phyloP scores from a whole-genome alignment of 139 green algal species.

The Tetradesmus obliquus region DNA sequence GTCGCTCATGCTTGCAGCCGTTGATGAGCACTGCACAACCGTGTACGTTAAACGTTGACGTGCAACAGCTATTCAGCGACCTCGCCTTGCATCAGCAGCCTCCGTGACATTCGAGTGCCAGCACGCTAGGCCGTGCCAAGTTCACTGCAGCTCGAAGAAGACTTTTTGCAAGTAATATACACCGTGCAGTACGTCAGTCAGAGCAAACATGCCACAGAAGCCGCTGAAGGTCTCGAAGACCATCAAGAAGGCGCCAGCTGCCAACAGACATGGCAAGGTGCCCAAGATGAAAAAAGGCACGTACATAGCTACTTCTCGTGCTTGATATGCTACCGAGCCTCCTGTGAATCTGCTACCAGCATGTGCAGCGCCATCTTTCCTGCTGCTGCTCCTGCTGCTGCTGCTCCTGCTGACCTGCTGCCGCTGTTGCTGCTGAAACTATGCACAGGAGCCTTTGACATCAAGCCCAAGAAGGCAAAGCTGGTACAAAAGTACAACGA shows the following conservation, averaged over 20 bases:
- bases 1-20: not conserved
- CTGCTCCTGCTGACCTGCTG: not conserved
- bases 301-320: not conserved
- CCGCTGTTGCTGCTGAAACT: not conserved
- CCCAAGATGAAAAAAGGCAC: constrained; percentile 34
- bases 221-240: constrained; percentile 42
- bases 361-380: not conserved
- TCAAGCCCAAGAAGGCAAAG: constrained; percentile 35
- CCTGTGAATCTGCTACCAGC: not conserved
- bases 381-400: not conserved
- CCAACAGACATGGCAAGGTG: constrained; percentile 48
- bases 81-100: not conserved
- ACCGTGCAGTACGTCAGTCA: not conserved
- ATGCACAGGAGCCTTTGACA: constrained; percentile 39
- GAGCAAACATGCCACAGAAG: constrained; percentile 46
- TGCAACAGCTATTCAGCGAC: not conserved
- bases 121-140: not conserved
- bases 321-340: too few species aligned
- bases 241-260: constrained; percentile 39
- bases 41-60: too few species aligned
- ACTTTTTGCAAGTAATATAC: too few species aligned
- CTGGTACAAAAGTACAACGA: constrained; percentile 33
- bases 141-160: not conserved
- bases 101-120: not conserved
- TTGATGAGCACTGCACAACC: not conserved